Conservation (phyloP, 306 rosid genomes). For the Vigna trinervia region DNA sequence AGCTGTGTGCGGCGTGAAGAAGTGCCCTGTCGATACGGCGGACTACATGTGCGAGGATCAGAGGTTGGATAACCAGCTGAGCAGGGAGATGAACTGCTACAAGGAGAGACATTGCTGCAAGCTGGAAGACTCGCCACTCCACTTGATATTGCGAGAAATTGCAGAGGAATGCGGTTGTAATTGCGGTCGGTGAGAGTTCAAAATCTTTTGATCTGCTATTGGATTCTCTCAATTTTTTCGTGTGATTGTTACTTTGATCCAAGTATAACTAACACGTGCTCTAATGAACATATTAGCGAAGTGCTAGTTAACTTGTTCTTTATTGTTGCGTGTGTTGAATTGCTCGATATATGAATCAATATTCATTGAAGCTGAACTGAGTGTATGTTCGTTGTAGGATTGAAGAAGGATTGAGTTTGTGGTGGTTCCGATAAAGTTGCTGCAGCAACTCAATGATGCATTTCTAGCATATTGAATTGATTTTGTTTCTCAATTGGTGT, state of each 20-base stretch:
- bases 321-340: not conserved
- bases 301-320: not conserved
- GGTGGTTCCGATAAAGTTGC: constrained; percentile 85
- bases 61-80: no score
- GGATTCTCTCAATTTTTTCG: constrained; percentile 10
- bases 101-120: no score
- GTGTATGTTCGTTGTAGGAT: constrained; percentile 57
- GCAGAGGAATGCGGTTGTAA: not conserved
- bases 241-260: constrained; percentile 43
- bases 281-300: not conserved
- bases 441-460: constrained; percentile 78
- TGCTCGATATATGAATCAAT: not conserved
- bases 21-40: no score
- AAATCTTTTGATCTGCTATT: constrained; percentile 40
- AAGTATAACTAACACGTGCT: constrained; percentile 18
- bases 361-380: not conserved
- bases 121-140: no score
- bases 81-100: no score
- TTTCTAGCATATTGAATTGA: no score
- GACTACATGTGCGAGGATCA: no score
- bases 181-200: not conserved
- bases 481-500: no score
- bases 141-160: not conserved
- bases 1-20: no score
- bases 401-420: constrained; percentile 94